These are phyloP conservation scores for Podaxis carcinomalis DNA, from an alignment of 768 basidiomycete genomes.

Conservation along the genomic window DNA sequence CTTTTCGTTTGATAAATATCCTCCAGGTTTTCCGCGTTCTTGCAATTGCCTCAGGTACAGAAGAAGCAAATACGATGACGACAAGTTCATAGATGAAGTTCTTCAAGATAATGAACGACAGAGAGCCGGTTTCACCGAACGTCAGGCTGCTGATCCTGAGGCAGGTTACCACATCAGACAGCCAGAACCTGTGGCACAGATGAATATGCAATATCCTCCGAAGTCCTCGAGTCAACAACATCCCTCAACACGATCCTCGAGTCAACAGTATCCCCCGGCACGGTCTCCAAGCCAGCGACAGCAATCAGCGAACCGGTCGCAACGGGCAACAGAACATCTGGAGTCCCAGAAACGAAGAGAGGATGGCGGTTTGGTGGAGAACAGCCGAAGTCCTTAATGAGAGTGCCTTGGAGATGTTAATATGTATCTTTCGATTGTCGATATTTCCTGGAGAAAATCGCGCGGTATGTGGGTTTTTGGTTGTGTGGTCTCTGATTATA, in stretches of 20 bases:
- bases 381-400: background rate
- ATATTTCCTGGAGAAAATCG: background rate
- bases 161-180: background rate
- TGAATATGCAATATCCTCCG: conserved; percentile 1
- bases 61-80: conserved; percentile 2
- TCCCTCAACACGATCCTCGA: background rate
- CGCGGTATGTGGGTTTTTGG: background rate
- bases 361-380: background rate
- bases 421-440: background rate
- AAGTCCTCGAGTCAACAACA: background rate
- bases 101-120: background rate
- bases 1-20: background rate
- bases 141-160: background rate
- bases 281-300: background rate
- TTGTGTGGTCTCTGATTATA: background rate
- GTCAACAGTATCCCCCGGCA: background rate
- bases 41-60: background rate
- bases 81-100: conserved; percentile 7
- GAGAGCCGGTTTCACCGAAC: background rate
- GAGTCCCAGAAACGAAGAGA: background rate
- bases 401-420: background rate
- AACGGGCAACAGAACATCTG: background rate
- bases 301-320: background rate
- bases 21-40: background rate
- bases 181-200: conserved; percentile 7